A percentile compares a stretch with the other conserved stretches of the same genome.
Evolutionary conservation across 2,329 filamentous ascomycete species (phyloP).

Genomic region (Alternaria novae-zelandiae): DNA sequence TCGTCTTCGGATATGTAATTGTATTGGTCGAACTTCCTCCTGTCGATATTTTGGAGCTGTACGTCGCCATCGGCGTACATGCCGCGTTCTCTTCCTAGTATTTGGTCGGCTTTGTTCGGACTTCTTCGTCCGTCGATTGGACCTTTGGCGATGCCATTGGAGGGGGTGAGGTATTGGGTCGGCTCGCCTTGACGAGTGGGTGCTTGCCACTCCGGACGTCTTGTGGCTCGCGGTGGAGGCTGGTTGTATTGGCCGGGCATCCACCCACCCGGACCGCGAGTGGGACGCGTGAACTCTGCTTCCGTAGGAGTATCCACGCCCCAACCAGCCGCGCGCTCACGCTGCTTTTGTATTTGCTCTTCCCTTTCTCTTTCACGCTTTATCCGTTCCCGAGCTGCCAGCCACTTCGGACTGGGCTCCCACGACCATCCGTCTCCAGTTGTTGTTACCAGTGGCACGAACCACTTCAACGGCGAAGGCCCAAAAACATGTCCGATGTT

Average conservation of each 20-base stretch:
- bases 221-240: conserved; percentile 34
- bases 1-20: conserved; percentile 47
- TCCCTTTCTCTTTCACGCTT: conserved; percentile 47
- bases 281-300: conserved; percentile 42
- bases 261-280: conserved; percentile 38
- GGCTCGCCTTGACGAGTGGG: conserved; percentile 33
- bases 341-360: conserved; percentile 61
- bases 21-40: conserved; percentile 44
- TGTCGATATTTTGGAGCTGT: conserved; percentile 51
- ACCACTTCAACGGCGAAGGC: conserved; percentile 73
- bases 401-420: conserved; percentile 83
- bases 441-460: conserved; percentile 81
- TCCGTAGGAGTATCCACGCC: conserved; percentile 55
- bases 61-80: conserved; percentile 48
- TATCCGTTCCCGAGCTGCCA: conserved; percentile 71
- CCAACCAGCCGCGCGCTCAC: conserved; percentile 73
- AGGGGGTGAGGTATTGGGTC: conserved; percentile 44
- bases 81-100: conserved; percentile 48
- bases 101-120: conserved; percentile 50
- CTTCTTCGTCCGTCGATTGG: conserved; percentile 45
- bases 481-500: conserved; percentile 88
- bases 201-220: conserved; percentile 42
- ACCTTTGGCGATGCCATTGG: conserved; percentile 39
- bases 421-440: conserved; percentile 93
- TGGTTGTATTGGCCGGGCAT: conserved; percentile 35